phyloP scores from a whole-genome alignment of 352 stramenopile species.

The Pythium rhizo-oryzae region DNA sequence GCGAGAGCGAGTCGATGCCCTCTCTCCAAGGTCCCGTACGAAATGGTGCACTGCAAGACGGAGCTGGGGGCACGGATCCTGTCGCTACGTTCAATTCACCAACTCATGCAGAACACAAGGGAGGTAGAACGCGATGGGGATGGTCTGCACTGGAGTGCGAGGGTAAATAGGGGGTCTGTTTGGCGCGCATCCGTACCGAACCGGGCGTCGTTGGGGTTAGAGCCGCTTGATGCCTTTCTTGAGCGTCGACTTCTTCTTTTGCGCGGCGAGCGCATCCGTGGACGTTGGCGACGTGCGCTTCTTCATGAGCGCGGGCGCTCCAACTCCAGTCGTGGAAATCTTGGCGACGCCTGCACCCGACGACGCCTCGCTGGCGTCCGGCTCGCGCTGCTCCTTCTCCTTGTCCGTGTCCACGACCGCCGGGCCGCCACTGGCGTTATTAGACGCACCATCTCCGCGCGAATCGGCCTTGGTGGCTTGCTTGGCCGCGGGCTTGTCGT shows the following conservation, averaged over 20 bases:
- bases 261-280: slow-evolving; percentile 39
- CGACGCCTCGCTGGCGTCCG: slow-evolving; percentile 5
- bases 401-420: neutral
- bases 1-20: no score
- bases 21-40: no score
- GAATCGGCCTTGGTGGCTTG: neutral
- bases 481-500: slow-evolving; percentile 31
- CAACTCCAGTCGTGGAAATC: slow-evolving; percentile 13
- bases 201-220: no score
- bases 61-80: no score
- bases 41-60: no score
- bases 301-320: slow-evolving; percentile 32
- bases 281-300: slow-evolving; percentile 45
- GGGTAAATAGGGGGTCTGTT: no score
- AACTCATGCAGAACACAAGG: no score
- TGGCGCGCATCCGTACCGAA: no score
- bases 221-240: slow-evolving; percentile 79
- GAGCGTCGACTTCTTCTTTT: slow-evolving; percentile 72
- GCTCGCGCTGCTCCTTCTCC: slow-evolving; percentile 9
- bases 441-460: neutral
- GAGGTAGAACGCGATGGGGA: no score
- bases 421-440: neutral
- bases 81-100: no score
- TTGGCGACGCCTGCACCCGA: neutral
- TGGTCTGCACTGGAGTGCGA: no score